A percentile compares a stretch with the other conserved stretches of the same genome.
Conservation (phyloP, 2,329 filamentous ascomycete genomes). For the Paramyrothecium roridum region DNA sequence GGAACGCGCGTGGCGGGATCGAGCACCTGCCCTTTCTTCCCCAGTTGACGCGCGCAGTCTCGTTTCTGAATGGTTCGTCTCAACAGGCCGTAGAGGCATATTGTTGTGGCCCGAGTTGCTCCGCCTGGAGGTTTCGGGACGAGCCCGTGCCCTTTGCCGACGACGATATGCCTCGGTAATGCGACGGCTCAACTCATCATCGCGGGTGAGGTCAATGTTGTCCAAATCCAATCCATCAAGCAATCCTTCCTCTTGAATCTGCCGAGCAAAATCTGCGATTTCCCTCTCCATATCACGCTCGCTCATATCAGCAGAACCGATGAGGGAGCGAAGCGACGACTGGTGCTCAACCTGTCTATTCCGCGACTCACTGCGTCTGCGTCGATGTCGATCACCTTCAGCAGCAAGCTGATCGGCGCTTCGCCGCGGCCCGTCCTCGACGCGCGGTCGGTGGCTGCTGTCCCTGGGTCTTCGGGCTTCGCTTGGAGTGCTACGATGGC, state of each 20-base stretch:
- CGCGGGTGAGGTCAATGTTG: constrained; percentile 77
- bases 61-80: background rate
- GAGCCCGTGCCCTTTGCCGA: constrained; percentile 63
- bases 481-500: constrained; percentile 25
- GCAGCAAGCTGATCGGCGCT: constrained; percentile 33
- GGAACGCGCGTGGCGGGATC: background rate
- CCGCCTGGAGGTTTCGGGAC: constrained; percentile 43
- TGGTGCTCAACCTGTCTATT: constrained; percentile 78
- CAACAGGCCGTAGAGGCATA: background rate
- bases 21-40: background rate
- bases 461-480: constrained; percentile 21
- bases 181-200: constrained; percentile 85
- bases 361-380: constrained; percentile 42
- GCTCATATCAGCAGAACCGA: constrained; percentile 76
- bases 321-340: constrained; percentile 78
- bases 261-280: constrained; percentile 84
- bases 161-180: constrained; percentile 87
- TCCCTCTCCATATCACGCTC: constrained; percentile 79
- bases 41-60: background rate
- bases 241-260: constrained; percentile 84
- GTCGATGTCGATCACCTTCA: constrained; percentile 25
- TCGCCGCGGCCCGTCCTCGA: constrained; percentile 19
- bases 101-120: constrained; percentile 25
- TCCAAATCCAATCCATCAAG: constrained; percentile 86
- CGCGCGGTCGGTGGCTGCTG: constrained; percentile 15